Evolutionary conservation across 2,329 filamentous ascomycete genomes (phyloP).

Genomic region (Xylaria sp.): DNA sequence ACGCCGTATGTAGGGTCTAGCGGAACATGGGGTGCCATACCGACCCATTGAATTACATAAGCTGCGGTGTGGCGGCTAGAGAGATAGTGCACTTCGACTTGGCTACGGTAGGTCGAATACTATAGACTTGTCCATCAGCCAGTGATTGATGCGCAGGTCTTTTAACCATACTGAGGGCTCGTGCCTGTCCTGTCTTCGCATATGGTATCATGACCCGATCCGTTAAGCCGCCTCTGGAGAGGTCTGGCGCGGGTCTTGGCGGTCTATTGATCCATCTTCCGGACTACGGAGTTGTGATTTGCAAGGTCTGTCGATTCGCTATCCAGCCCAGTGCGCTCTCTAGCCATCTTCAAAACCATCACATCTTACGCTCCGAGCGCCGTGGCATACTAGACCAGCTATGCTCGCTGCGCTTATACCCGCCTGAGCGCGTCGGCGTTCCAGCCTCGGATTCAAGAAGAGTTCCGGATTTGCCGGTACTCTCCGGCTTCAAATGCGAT

Average conservation of each 20-base stretch:
- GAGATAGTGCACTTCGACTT: not conserved
- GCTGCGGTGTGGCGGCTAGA: not conserved
- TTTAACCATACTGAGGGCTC: not conserved
- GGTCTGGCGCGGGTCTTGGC: not conserved
- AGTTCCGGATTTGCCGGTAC: constrained; percentile 8
- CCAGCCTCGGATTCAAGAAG: constrained; percentile 8
- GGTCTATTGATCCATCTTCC: constrained; percentile 17
- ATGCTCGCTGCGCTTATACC: not conserved
- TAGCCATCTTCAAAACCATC: constrained; percentile 23
- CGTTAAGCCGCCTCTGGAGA: constrained; percentile 1
- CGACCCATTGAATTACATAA: constrained; percentile 1
- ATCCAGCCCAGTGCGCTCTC: constrained; percentile 23
- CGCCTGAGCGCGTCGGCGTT: constrained; percentile 10
- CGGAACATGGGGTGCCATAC: constrained; percentile 22
- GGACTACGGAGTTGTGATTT: constrained; percentile 18
- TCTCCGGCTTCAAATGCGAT: constrained; percentile 16
- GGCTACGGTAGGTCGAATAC: not conserved
- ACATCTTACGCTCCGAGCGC: constrained; percentile 20
- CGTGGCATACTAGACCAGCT: constrained; percentile 19
- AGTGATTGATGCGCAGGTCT: not conserved
- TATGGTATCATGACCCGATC: constrained; percentile 15
- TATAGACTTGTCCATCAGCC: not conserved
- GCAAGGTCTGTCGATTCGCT: constrained; percentile 20
- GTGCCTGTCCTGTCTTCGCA: not conserved
- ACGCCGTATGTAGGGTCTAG: not conserved